Evolutionary conservation across 495 filamentous ascomycete species (phyloP).

Genomic region (Pyronema omphalodes): DNA sequence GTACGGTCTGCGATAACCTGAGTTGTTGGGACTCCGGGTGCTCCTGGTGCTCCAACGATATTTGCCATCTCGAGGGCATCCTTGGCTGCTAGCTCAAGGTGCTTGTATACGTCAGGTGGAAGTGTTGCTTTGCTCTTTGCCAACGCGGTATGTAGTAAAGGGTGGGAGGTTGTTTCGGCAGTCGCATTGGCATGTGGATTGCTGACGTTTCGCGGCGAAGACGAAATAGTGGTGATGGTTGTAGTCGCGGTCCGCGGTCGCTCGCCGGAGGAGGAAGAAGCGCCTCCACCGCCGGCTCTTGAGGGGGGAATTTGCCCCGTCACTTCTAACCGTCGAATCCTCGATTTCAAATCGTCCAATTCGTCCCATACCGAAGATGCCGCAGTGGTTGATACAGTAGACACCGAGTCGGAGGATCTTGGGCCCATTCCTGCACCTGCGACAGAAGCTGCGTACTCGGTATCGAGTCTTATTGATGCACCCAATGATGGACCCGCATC

Average conservation of each 20-base stretch:
- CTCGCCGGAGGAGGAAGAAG: slow-evolving; percentile 57
- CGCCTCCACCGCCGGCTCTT: slow-evolving; percentile 28
- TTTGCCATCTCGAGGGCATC: slow-evolving; percentile 62
- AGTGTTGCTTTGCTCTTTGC: slow-evolving; percentile 52
- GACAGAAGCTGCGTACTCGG: neutral
- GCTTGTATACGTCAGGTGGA: slow-evolving; percentile 50
- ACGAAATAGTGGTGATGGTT: slow-evolving; percentile 79
- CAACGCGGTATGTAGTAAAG: slow-evolving; percentile 62
- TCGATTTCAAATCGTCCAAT: slow-evolving; percentile 83
- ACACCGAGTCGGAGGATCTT: slow-evolving; percentile 47
- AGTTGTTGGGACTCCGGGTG: slow-evolving; percentile 36
- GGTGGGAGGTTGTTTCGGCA: slow-evolving; percentile 38
- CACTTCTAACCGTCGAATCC: slow-evolving; percentile 79
- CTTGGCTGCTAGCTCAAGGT: slow-evolving; percentile 62
- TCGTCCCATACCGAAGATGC: slow-evolving; percentile 97
- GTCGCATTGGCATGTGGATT: slow-evolving; percentile 18
- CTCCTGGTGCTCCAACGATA: slow-evolving; percentile 50
- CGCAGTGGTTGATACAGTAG: slow-evolving; percentile 66
- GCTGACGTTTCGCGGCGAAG: slow-evolving; percentile 47
- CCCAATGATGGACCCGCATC: neutral
- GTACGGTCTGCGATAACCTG: slow-evolving; percentile 55
- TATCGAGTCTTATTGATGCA: neutral
- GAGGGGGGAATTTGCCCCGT: slow-evolving; percentile 63
- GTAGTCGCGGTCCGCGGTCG: slow-evolving; percentile 81
- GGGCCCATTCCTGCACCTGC: neutral